Evolutionary conservation across 768 basidiomycete species (phyloP), one percentile per base, ranked within the genome.

Genomic region (Tylopilus sp.): DNA sequence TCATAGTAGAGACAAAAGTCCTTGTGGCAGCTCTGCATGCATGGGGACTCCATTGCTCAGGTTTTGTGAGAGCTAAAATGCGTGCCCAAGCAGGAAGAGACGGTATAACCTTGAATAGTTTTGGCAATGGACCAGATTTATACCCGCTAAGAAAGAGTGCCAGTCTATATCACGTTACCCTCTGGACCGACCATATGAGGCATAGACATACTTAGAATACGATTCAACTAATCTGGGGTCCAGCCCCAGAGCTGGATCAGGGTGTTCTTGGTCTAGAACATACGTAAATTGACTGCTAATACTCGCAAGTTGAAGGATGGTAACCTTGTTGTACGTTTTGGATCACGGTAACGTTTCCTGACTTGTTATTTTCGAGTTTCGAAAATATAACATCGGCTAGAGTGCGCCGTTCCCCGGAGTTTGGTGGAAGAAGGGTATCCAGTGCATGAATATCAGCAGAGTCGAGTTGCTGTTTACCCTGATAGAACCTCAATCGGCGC

Each of bases 71-170:
- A 25, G 95, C 92, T 40, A 99, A 83, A 57, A 98, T 85, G 44
- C 93, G 89, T 11, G 95, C 94, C 97, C 97, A 99, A 55, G 90
- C 86, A 4, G 92, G 89, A 24, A 98, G 84, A 12, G 95, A 89
- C 21, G 97, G 97, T 42, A 99, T 89, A 56, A 99, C 89, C 77
- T 99, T 99, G 84, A 99, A 95, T 4, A 94, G 79, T 74, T 98
- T 98, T 28, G 97, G 97, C 1, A 99, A 80, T 1, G 94, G 86
- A 1, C 95, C 95, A 14, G 94, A 94, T 63, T 89, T 92, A 76
- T 99, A 98, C 51, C 86, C 85, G 38, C 81, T 85, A 29, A 99
- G 80, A 55, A 95, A 84, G 54, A 80, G 71, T 17, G 93, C 97
- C 49, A 98, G 80, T 75, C 96, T 98, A 66, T 25, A 22, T 50